Base-by-base conservation (phyloP, 768 basidiomycete species). In the Pisolithus sp. region DNA sequence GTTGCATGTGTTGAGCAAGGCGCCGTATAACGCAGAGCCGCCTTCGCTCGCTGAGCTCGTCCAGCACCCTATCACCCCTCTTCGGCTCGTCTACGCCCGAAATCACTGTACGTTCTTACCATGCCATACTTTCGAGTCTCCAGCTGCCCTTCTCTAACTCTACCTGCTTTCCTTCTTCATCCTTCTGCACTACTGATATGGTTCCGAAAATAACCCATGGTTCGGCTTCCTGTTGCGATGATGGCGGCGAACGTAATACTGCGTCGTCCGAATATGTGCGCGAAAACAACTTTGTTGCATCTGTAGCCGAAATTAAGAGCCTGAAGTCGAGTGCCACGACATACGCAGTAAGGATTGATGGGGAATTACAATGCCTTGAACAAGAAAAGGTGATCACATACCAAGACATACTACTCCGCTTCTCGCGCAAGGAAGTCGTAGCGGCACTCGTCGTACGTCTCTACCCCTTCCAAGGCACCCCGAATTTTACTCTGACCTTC, bases 1-100 rank as follows among this genome's bases (percentile, higher is more conserved):
- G 21, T 48, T 66, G 2, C 51, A 37, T 7, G 52, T 64, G n/a
- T 42, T 62, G 26, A 57, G 61, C 30, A 46, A 70, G 6, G 59
- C 75, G 7, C 86, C 86, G 2, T 81, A 80, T 70, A 89, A 89
- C 60, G 85, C 86, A 17, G 86, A 90, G 56, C 82, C 86, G 1
- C 68, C 73, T 2, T 73, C 76, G 17, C 73, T 89, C 12, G 75
- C 81, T 18, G 77, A 82, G 57, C 82, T 82, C 59, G 40, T 56
- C 28, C 60, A 51, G 45, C 53, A 66, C 20, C 62, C 74, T 6
- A 53, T 79, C 51, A 88, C 86, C 0, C 85, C 86, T 1, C 75
- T 78, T 48, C 76, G 77, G 42, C 71, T 83, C n/a, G 72, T 82
- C 9, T 90, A 86, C 59, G 80, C 79, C 53, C 79, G 87, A 31